phyloP scores from a whole-genome alignment of 2,329 filamentous ascomycete species.

The Aspergillus pseudotamarii region DNA sequence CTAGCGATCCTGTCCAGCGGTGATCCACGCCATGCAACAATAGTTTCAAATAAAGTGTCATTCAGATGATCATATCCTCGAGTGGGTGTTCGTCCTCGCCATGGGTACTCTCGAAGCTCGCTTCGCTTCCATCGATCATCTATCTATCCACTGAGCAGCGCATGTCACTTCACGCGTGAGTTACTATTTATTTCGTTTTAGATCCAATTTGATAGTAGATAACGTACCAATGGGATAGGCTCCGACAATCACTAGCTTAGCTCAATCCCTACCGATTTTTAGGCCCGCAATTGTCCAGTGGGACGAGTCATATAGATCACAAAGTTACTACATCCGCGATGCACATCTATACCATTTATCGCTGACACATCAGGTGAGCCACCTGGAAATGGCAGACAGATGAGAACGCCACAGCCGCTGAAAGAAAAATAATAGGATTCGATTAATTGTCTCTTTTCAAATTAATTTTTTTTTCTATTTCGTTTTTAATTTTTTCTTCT shows the following conservation, averaged over 20 bases:
- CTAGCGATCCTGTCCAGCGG: slow-evolving; percentile 1
- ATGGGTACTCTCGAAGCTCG: not conserved
- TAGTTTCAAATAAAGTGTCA: slow-evolving; percentile 7
- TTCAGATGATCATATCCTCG: not conserved
- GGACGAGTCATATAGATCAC: slow-evolving; percentile 5
- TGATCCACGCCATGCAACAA: slow-evolving; percentile 11
- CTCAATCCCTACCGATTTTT: not conserved
- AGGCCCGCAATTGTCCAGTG: not conserved
- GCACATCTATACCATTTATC: slow-evolving; percentile 1
- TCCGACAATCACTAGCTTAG: not conserved
- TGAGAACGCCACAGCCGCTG: slow-evolving; percentile 2
- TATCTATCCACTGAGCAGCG: not conserved
- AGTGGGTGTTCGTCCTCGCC: not conserved
- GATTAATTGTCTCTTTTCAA: not conserved
- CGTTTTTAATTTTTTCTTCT: not conserved
- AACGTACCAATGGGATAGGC: slow-evolving; percentile 2
- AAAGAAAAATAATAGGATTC: not conserved
- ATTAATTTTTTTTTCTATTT: not conserved
- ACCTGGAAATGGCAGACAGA: not conserved
- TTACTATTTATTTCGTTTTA: not conserved
- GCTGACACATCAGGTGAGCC: slow-evolving; percentile 8
- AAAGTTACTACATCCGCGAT: slow-evolving; percentile 1
- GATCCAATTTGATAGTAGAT: not conserved
- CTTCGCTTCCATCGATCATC: not conserved
- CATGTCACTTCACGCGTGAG: not conserved